phyloP scores from a whole-genome alignment of 768 basidiomycete genomes.

The Cystofilobasidium macerans region DNA sequence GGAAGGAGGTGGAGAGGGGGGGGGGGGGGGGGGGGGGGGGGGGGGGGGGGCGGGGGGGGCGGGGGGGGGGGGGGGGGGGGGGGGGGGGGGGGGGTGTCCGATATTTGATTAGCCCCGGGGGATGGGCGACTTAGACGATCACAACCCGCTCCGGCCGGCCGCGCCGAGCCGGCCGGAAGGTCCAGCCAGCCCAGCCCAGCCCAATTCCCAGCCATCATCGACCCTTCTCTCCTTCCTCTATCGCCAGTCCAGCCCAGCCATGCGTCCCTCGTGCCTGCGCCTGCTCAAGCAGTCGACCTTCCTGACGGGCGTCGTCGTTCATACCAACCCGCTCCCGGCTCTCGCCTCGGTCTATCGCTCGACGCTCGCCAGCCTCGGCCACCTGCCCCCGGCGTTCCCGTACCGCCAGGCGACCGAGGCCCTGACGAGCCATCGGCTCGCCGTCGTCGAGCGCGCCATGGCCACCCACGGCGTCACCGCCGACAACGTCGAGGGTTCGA shows the following conservation, averaged over 20 bases:
- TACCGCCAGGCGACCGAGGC: conserved; percentile 84
- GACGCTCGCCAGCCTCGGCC: conserved; percentile 57
- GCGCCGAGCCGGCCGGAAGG: not conserved
- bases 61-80: too few species aligned
- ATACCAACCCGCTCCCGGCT: conserved; percentile 70
- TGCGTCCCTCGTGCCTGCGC: conserved; percentile 31
- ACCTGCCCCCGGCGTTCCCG: conserved; percentile 66
- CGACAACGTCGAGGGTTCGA: conserved; percentile 44
- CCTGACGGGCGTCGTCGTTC: conserved; percentile 70
- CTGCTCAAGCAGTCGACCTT: conserved; percentile 69
- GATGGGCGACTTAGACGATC: too few species aligned
- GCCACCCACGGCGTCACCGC: not conserved
- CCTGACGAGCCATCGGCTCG: conserved; percentile 67
- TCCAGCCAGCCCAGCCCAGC: not conserved
- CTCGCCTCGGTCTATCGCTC: conserved; percentile 63
- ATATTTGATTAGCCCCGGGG: too few species aligned
- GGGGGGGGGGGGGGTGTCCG: too few species aligned
- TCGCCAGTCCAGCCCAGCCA: not conserved
- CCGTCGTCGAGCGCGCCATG: conserved; percentile 47
- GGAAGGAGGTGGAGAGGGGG: too few species aligned
- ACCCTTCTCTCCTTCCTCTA: not conserved
- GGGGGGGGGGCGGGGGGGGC: too few species aligned
- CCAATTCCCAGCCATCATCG: not conserved
- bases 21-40: too few species aligned
- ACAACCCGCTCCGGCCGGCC: not conserved